A percentile compares a stretch with the other conserved stretches of the same genome.
Conservation (phyloP, 2,329 filamentous ascomycete species). For the Paraphoma sp. region DNA sequence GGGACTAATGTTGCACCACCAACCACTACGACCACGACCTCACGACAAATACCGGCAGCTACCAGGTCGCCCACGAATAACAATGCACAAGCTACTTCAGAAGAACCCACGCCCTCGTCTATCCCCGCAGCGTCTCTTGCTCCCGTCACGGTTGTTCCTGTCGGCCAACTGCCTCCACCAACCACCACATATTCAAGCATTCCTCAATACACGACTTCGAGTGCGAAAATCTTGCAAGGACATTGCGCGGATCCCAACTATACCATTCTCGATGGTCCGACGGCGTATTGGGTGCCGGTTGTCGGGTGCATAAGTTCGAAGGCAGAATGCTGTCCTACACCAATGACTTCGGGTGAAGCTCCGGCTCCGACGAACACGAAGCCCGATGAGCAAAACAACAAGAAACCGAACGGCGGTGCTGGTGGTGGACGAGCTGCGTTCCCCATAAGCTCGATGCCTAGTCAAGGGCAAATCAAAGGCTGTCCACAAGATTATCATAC, state of each 20-base stretch:
- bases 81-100: neutral
- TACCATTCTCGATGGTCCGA: conserved; percentile 26
- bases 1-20: conserved; percentile 2
- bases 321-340: conserved; percentile 22
- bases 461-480: conserved; percentile 12
- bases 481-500: conserved; percentile 29
- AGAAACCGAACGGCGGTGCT: neutral
- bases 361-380: neutral
- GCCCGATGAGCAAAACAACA: neutral
- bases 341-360: conserved; percentile 4
- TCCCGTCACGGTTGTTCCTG: conserved; percentile 16
- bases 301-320: conserved; percentile 25
- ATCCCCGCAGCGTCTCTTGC: conserved; percentile 10
- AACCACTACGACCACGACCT: conserved; percentile 1
- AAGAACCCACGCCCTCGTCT: conserved; percentile 10
- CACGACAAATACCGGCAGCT: neutral
- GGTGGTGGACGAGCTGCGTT: conserved; percentile 9
- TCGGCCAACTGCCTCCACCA: conserved; percentile 1
- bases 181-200: conserved; percentile 8
- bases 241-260: conserved; percentile 24
- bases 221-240: conserved; percentile 16
- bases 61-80: neutral
- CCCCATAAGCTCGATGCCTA: conserved; percentile 11
- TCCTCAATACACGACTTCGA: conserved; percentile 2
- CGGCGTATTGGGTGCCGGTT: conserved; percentile 23